Evolutionary conservation across 2,329 filamentous ascomycete species (phyloP).

Genomic region (Harringtonia aguacate): DNA sequence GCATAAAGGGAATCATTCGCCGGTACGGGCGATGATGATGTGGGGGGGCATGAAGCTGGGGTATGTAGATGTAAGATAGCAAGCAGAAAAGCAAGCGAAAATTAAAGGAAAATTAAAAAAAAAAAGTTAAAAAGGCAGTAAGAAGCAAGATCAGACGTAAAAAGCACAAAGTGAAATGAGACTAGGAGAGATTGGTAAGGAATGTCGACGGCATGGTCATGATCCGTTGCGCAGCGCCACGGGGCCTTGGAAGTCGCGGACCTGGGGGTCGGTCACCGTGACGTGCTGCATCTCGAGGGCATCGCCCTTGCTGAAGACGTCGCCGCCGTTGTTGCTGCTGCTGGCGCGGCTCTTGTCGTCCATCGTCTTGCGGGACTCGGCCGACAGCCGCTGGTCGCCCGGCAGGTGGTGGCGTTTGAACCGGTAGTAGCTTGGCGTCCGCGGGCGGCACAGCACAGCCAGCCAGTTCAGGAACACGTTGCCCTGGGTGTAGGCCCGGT

Average conservation of each 20-base stretch:
- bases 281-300: constrained; percentile 67
- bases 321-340: constrained; percentile 26
- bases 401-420: constrained; percentile 70
- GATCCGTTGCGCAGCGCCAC: constrained; percentile 28
- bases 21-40: background rate
- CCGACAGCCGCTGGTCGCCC: constrained; percentile 76
- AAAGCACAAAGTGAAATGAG: background rate
- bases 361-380: constrained; percentile 24
- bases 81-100: background rate
- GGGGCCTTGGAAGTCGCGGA: constrained; percentile 42
- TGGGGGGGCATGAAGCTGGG: no score
- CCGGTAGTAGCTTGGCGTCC: constrained; percentile 77
- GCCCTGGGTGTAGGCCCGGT: constrained; percentile 79
- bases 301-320: constrained; percentile 16
- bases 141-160: background rate
- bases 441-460: constrained; percentile 69
- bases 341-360: no score
- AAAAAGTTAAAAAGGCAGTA: background rate
- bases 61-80: background rate
- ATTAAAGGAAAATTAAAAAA: background rate
- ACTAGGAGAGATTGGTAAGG: background rate
- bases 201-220: background rate
- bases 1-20: background rate
- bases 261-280: constrained; percentile 19
- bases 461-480: constrained; percentile 68